Percentiles rank a stretch among this genome's conserved stretches.
Conservation (phyloP, 768 basidiomycete species). For the Xerocomellus chrysenteron region DNA sequence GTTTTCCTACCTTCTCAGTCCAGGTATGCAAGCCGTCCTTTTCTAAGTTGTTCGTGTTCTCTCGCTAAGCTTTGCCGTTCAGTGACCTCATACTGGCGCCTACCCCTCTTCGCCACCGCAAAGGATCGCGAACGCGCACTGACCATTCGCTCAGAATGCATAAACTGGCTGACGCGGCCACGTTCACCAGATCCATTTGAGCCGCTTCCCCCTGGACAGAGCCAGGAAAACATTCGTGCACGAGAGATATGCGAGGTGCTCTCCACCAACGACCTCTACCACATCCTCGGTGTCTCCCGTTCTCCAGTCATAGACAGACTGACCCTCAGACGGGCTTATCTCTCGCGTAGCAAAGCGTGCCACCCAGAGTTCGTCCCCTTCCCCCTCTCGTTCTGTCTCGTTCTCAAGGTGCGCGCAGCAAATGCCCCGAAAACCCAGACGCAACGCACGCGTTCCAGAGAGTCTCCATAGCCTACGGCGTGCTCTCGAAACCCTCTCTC, state of each 20-base stretch:
- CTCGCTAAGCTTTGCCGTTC: constrained; percentile 1
- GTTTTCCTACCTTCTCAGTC: constrained; percentile 32
- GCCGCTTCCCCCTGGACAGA: constrained; percentile 1
- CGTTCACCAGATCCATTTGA: constrained; percentile 11
- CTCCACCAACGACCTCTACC: constrained; percentile 64
- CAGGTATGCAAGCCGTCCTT: constrained; percentile 20
- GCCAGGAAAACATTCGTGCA: constrained; percentile 10
- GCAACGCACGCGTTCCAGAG: constrained; percentile 87
- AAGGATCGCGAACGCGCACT: constrained; percentile 45
- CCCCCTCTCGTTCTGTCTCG: not conserved
- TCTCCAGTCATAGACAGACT: constrained; percentile 53
- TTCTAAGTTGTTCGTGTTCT: not conserved
- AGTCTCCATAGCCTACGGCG: constrained; percentile 79
- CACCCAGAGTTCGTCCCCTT: constrained; percentile 78
- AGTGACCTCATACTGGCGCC: constrained; percentile 65
- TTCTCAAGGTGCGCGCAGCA: constrained; percentile 46
- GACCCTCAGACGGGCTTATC: constrained; percentile 71
- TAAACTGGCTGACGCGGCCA: constrained; percentile 28
- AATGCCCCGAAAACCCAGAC: constrained; percentile 70
- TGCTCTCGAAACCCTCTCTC: constrained; percentile 71
- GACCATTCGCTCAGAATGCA: constrained; percentile 22
- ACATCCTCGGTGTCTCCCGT: constrained; percentile 64
- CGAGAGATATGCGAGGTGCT: constrained; percentile 47
- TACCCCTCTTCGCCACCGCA: constrained; percentile 54
- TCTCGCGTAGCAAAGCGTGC: constrained; percentile 69